A percentile compares a stretch with the other conserved stretches of the same genome.
These are phyloP conservation scores for Aspergillus chevalieri DNA, from an alignment of 2,329 filamentous ascomycete species.

Conservation along the genomic window DNA sequence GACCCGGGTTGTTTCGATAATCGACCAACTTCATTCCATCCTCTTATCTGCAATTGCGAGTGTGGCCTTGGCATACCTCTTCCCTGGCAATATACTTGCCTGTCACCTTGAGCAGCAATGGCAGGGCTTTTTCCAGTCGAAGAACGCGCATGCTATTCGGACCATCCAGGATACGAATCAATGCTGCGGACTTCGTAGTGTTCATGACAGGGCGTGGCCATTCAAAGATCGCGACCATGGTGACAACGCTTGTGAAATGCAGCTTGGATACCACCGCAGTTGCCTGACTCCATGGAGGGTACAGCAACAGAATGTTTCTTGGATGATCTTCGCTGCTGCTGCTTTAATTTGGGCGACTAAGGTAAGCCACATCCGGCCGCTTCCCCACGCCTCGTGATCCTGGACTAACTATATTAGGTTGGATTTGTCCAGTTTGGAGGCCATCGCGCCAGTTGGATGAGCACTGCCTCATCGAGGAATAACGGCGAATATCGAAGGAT, in stretches of 20 bases:
- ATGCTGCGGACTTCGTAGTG: constrained; percentile 32
- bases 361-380: constrained; percentile 6
- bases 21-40: constrained; percentile 17
- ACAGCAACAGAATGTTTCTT: constrained; percentile 20
- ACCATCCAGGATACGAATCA: constrained; percentile 27
- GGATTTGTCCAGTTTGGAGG: not conserved
- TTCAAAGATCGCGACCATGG: constrained; percentile 27
- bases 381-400: not conserved
- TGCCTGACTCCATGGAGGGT: constrained; percentile 26
- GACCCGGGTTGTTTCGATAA: constrained; percentile 3
- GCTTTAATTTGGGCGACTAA: constrained; percentile 16
- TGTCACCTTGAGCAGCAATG: constrained; percentile 28
- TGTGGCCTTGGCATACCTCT: constrained; percentile 23
- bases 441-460: constrained; percentile 8
- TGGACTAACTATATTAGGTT: constrained; percentile 2
- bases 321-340: constrained; percentile 23
- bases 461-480: not conserved
- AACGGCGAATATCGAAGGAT: constrained; percentile 6
- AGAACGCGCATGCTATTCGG: constrained; percentile 26
- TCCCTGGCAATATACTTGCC: constrained; percentile 16
- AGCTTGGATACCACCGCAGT: constrained; percentile 24
- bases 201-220: constrained; percentile 34
- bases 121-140: constrained; percentile 24
- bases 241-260: constrained; percentile 26
- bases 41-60: constrained; percentile 24